phyloP scores from a whole-genome alignment of 1,284 basidiomycete genomes.

The Sparassis latifolia region DNA sequence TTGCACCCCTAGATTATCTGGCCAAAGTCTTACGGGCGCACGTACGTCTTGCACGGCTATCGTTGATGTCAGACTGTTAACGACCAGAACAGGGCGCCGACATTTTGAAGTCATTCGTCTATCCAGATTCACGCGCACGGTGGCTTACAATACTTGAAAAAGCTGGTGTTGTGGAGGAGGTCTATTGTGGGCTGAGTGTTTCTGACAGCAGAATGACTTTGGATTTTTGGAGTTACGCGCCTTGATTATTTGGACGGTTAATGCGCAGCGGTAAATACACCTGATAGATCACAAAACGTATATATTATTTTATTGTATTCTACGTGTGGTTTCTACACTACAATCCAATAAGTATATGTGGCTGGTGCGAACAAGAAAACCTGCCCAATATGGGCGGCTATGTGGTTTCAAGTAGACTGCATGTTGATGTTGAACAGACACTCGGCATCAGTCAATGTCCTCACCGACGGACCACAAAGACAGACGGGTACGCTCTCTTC shows the following conservation, averaged over 20 bases:
- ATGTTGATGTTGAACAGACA: too few species aligned
- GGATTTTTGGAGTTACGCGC: constrained; percentile 28
- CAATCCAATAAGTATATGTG: too few species aligned
- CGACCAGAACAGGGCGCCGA: constrained; percentile 37
- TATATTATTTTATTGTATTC: too few species aligned
- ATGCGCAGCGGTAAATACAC: background rate
- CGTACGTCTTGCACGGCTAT: constrained; percentile 35
- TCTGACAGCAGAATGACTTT: constrained; percentile 14
- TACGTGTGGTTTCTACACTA: too few species aligned
- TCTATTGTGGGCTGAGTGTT: constrained; percentile 28
- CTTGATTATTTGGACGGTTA: background rate
- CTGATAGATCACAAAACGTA: background rate
- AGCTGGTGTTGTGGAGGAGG: constrained; percentile 37
- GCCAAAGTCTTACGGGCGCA: constrained; percentile 41
- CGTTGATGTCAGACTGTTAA: too few species aligned
- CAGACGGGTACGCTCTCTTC: too few species aligned
- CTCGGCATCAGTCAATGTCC: too few species aligned
- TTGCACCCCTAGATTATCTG: background rate
- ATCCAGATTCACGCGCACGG: constrained; percentile 62
- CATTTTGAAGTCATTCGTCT: constrained; percentile 55
- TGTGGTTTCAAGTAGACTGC: too few species aligned
- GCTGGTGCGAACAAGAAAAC: too few species aligned
- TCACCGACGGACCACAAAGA: too few species aligned
- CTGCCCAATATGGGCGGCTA: too few species aligned
- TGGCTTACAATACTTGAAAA: constrained; percentile 47